A percentile compares a stretch with the other conserved stretches of the same genome.
Evolutionary conservation across 331 rosid species (phyloP).

Genomic region (Pyrus hybrid): DNA sequence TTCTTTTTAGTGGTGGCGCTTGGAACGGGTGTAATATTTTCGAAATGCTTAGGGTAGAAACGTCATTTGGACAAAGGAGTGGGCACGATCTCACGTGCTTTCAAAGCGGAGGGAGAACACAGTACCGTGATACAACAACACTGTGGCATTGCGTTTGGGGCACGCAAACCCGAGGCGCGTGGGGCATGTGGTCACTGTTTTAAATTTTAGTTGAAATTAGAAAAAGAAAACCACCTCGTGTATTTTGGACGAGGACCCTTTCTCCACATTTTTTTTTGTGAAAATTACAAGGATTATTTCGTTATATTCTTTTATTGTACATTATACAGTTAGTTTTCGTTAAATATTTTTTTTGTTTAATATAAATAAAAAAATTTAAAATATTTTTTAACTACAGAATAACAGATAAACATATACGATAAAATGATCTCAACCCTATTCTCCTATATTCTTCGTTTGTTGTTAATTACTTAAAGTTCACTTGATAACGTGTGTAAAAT

Average conservation of each 20-base stretch:
- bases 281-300: too few relatives aligned
- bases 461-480: neutral
- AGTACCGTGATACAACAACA: neutral
- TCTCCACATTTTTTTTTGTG: too few relatives aligned
- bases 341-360: accelerated
- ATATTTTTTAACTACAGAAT: accelerated
- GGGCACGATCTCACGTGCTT: neutral
- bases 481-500: neutral
- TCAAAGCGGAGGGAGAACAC: neutral
- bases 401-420: too few relatives aligned
- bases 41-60: neutral
- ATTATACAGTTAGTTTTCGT: accelerated
- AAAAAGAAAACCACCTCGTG: neutral
- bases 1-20: neutral
- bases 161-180: neutral
- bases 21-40: neutral
- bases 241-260: too few relatives aligned
- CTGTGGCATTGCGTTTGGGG: neutral
- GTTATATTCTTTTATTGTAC: accelerated
- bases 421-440: too few relatives aligned
- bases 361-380: too few relatives aligned
- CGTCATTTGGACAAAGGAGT: neutral
- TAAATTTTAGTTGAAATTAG: neutral
- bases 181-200: neutral
- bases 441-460: neutral